Percentiles rank a stretch among this genome's conserved stretches.
These are phyloP conservation scores for Echium plantagineum DNA, from an alignment of 257 asterid genomes.

Conservation along the genomic window DNA sequence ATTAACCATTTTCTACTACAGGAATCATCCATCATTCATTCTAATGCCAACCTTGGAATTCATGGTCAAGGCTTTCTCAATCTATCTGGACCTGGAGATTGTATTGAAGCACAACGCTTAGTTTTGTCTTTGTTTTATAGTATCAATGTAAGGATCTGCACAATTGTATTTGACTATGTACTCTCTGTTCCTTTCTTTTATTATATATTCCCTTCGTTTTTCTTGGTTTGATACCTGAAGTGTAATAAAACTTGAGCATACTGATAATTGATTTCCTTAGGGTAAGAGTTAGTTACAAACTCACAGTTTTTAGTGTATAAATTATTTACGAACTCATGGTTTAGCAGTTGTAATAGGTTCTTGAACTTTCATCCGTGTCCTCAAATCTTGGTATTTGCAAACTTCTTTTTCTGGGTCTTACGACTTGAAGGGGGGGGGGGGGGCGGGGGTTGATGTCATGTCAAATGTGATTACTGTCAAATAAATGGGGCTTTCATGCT, in stretches of 20 bases:
- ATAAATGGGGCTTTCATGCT: too few species aligned
- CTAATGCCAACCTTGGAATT: constrained; percentile 93
- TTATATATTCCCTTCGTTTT: not conserved
- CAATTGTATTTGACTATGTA: not conserved
- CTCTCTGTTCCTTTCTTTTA: not conserved
- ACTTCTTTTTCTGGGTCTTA: not conserved
- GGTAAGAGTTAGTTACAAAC: not conserved
- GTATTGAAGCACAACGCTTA: constrained; percentile 88
- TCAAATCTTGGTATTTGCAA: not conserved
- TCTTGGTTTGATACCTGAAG: not conserved
- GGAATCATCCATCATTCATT: constrained; percentile 87
- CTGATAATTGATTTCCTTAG: not conserved
- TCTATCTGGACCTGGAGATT: constrained; percentile 92
- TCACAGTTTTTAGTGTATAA: not conserved
- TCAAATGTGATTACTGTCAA: too few species aligned
- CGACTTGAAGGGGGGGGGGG: not conserved
- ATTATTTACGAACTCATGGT: not conserved
- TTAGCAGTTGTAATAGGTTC: not conserved
- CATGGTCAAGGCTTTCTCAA: constrained; percentile 92
- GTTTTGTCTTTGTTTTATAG: constrained; percentile 86
- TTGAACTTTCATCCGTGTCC: not conserved
- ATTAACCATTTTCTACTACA: constrained; percentile 17
- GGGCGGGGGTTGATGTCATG: not conserved
- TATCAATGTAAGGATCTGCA: constrained; percentile 53
- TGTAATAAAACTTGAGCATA: not conserved